Conservation (phyloP, 768 basidiomycete species). For the Collybia sordida region DNA sequence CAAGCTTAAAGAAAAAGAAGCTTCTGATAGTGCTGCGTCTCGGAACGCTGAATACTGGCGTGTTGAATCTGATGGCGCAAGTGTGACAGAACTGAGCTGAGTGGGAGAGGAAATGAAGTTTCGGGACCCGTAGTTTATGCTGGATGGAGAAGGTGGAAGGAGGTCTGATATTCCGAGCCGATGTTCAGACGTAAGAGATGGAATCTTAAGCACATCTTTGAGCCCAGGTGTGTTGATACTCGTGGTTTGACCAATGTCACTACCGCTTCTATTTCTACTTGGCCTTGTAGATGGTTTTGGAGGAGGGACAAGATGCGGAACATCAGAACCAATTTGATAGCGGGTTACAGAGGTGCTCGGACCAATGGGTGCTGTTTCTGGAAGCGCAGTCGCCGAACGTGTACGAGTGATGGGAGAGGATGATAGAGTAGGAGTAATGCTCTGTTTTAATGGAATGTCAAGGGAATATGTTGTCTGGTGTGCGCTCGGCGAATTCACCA, state of each 20-base stretch:
- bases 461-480: conserved; percentile 61
- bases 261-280: conserved; percentile 47
- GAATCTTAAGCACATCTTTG: conserved; percentile 76
- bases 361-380: conserved; percentile 17
- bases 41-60: conserved; percentile 18
- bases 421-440: conserved; percentile 20
- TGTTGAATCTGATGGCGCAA: conserved; percentile 12
- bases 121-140: conserved; percentile 34
- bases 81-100: conserved; percentile 28
- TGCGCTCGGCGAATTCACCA: conserved; percentile 27
- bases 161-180: conserved; percentile 68
- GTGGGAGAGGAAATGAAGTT: conserved; percentile 36
- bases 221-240: conserved; percentile 52
- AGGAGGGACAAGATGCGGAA: conserved; percentile 35
- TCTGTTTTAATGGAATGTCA: conserved; percentile 39
- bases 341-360: conserved; percentile 8
- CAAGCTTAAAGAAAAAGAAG: conserved; percentile 36
- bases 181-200: conserved; percentile 67
- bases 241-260: conserved; percentile 37
- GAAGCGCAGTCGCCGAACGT: conserved; percentile 43
- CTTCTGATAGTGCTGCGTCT: conserved; percentile 18
- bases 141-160: conserved; percentile 72
- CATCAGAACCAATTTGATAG: conserved; percentile 13
- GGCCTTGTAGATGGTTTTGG: conserved; percentile 42
- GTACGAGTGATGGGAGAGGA: conserved; percentile 36